Evolutionary conservation across 805 yeast species (phyloP).

Genomic region (Candida chilensis): DNA sequence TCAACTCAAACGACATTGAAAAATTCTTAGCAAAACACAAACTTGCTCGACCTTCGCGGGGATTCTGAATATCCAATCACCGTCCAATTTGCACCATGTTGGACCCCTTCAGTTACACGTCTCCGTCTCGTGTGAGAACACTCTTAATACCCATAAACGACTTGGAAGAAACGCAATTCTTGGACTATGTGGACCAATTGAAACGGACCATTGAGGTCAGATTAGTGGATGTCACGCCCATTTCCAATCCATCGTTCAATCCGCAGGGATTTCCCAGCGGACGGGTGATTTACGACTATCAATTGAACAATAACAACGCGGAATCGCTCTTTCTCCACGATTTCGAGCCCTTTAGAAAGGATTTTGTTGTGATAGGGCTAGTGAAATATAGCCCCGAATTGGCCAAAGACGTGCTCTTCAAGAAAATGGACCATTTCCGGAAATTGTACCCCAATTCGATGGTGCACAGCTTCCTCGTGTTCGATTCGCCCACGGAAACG

Average conservation of each 20-base stretch:
- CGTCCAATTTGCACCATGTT: conserved; percentile 6
- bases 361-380: conserved; percentile 48
- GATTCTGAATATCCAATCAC: no score
- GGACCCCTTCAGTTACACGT: conserved; percentile 39
- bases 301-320: conserved; percentile 34
- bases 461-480: conserved; percentile 44
- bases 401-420: conserved; percentile 11
- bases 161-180: conserved; percentile 32
- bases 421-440: conserved; percentile 14
- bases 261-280: conserved; percentile 87
- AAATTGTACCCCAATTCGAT: conserved; percentile 49
- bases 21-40: no score
- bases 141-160: conserved; percentile 61
- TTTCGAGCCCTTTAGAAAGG: conserved; percentile 82
- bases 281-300: conserved; percentile 50
- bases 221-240: conserved; percentile 68
- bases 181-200: conserved; percentile 31
- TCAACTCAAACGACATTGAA: no score
- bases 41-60: no score
- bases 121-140: conserved; percentile 59
- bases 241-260: conserved; percentile 44
- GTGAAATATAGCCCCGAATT: conserved; percentile 22
- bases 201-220: conserved; percentile 52
- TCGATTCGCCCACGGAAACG: conserved; percentile 29
- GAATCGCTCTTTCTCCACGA: conserved; percentile 68